Percentiles rank a stretch among this genome's conserved stretches.
phyloP scores from a whole-genome alignment of 78 protist genomes.

The Dictyostelium purpureum region DNA sequence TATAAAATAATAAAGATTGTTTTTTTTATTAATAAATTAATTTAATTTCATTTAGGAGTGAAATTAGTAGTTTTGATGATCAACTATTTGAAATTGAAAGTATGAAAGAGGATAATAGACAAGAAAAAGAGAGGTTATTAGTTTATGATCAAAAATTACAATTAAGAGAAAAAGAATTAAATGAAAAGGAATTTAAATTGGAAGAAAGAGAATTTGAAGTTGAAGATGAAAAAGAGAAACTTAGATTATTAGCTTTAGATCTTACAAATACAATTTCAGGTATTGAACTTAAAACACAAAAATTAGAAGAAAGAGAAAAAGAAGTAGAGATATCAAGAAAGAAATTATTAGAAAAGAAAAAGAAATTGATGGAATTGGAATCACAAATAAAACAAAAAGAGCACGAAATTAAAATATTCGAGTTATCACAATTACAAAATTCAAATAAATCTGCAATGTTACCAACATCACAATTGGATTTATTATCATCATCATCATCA shows the following conservation, averaged over 20 bases:
- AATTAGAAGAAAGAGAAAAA: conserved; percentile 15
- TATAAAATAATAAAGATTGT: too few species aligned
- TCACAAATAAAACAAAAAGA: conserved; percentile 22
- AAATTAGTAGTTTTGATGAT: conserved; percentile 34
- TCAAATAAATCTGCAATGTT: background rate
- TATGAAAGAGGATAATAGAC: conserved; percentile 24
- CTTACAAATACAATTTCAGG: background rate
- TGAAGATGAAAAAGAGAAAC: conserved; percentile 17
- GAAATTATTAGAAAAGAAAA: conserved; percentile 11
- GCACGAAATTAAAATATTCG: conserved; percentile 26
- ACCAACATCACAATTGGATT: too few species aligned
- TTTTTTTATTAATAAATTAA: too few species aligned
- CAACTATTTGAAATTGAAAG: conserved; percentile 53
- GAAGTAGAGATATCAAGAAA: background rate
- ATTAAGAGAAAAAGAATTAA: conserved; percentile 19
- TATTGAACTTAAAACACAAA: conserved; percentile 3
- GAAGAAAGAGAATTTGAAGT: conserved; percentile 29
- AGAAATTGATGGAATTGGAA: conserved; percentile 18
- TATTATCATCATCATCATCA: background rate
- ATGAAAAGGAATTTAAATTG: conserved; percentile 52
- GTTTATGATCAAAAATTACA: background rate
- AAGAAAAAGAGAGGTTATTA: conserved; percentile 13
- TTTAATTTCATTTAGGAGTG: too few species aligned
- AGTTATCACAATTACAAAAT: conserved; percentile 6
- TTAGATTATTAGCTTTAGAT: conserved; percentile 10